A percentile compares a stretch with the other conserved stretches of the same genome.
Conservation (phyloP, 257 asterid genomes). For the Paraleonurus japonicus region DNA sequence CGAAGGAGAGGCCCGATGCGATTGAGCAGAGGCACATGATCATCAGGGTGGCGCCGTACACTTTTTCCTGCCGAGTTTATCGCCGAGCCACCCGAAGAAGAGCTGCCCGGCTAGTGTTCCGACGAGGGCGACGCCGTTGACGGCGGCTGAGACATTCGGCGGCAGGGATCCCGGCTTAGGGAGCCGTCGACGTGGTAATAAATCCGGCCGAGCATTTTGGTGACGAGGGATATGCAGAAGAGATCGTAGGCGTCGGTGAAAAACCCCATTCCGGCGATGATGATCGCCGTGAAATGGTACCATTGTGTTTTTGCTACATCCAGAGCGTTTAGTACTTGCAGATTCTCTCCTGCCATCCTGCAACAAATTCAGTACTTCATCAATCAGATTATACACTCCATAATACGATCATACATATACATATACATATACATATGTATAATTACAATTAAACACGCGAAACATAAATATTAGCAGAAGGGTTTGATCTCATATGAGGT, state of each 20-base stretch:
- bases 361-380: not conserved
- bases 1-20: slow-evolving; percentile 49
- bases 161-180: slow-evolving; percentile 46
- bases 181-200: slow-evolving; percentile 36
- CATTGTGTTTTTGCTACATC: slow-evolving; percentile 53
- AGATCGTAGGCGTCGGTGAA: slow-evolving; percentile 58
- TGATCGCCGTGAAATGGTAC: slow-evolving; percentile 56
- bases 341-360: not conserved
- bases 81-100: slow-evolving; percentile 45
- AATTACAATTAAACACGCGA: too few species aligned
- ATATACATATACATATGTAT: too few species aligned
- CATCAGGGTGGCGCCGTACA: slow-evolving; percentile 40
- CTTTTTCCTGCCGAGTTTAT: slow-evolving; percentile 45
- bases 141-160: slow-evolving; percentile 47
- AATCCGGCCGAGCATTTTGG: slow-evolving; percentile 52
- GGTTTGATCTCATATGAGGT: too few species aligned
- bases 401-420: not conserved
- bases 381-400: not conserved
- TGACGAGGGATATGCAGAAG: slow-evolving; percentile 53
- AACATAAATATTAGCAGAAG: too few species aligned
- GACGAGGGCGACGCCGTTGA: slow-evolving; percentile 49
- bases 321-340: slow-evolving; percentile 40
- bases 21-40: slow-evolving; percentile 44
- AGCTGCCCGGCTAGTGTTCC: slow-evolving; percentile 36
- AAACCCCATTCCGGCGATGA: slow-evolving; percentile 56